phyloP scores from a whole-genome alignment of 352 stramenopile species.

The Phytophthora boehmeriae region DNA sequence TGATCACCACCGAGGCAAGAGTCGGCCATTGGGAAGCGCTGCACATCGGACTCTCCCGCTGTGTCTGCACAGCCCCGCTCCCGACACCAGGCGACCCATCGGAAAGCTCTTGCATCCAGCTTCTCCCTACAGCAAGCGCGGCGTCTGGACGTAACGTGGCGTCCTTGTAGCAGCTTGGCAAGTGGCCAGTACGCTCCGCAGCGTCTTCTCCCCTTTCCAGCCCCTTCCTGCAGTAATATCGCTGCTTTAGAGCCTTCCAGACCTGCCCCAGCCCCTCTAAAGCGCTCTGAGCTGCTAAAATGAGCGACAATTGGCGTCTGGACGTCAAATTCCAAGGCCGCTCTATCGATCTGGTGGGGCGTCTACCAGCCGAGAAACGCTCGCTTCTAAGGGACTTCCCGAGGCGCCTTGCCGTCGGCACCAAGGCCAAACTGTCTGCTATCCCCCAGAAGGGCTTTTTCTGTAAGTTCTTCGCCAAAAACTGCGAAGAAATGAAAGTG shows the following conservation, averaged over 20 bases:
- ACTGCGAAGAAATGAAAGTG: constrained; percentile 83
- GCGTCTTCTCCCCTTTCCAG: constrained; percentile 8
- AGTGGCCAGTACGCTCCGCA: not conserved
- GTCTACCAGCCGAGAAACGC: constrained; percentile 83
- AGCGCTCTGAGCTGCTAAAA: constrained; percentile 1
- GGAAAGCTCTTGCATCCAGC: constrained; percentile 1
- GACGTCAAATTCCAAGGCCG: constrained; percentile 87
- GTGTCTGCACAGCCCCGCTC: constrained; percentile 11
- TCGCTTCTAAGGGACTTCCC: constrained; percentile 79
- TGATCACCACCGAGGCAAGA: constrained; percentile 9
- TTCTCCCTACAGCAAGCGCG: constrained; percentile 6
- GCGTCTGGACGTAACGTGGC: constrained; percentile 7
- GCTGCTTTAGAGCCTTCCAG: not conserved
- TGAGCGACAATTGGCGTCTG: constrained; percentile 84
- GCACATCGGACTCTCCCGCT: constrained; percentile 13
- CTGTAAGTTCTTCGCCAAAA: constrained; percentile 90
- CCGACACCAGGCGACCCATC: not conserved
- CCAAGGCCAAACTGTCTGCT: constrained; percentile 76
- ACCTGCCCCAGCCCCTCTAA: not conserved
- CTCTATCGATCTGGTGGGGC: constrained; percentile 72
- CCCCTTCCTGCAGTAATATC: not conserved
- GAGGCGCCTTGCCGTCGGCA: constrained; percentile 72
- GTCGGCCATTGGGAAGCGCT: constrained; percentile 15
- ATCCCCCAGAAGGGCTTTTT: constrained; percentile 90
- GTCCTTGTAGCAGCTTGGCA: not conserved